Evolutionary conservation across 345 rosid species (phyloP), one percentile per base, ranked within the genome.

Genomic region (Eucalyptus erythrocorys): DNA sequence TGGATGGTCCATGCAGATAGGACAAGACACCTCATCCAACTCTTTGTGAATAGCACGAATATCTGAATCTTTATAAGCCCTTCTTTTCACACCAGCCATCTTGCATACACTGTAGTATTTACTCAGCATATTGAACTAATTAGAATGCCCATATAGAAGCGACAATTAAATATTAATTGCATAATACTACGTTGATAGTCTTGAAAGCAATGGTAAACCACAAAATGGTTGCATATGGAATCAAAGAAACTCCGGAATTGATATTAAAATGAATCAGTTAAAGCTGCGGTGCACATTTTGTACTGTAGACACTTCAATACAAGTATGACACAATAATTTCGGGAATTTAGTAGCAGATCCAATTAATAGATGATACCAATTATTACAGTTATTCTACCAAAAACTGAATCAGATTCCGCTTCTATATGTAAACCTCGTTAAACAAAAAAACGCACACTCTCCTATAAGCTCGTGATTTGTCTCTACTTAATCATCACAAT

Each of bases 1-100:
- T 85, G 99, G 98, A 91, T 96, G 97, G 91, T 97, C 99, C 98
- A 96, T 97, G 95, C 99, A 97, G 92, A 97, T 97, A 90, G 99
- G 95, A 89, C 99, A 97, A 87, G 94, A 95, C 90, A 96, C 94
- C 93, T 96, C 98, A 93, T 95, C 99, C 94, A 95, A 91, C 91
- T 94, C 97, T 93, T 94, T 95, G 91, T 96, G 96, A 90, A 94
- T 92, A 91, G 94, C 93, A 92, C 64, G 92, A 90, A 85, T 93
- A 93, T 97, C 98, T 85, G 97, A 94, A 91, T 94, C 98, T 91
- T 93, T 90, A 94, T 89, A 89, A 90, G 91, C 87, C 94, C 96
- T 96, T 93, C 97, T 95, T 95, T 96, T 96, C 91, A 95, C 93
- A 94, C 97, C 99, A 93, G 99, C 96, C 99, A 97, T 97, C 97